Evolutionary conservation across 2,329 filamentous ascomycete genomes (phyloP).

Genomic region (Colletotrichum sp.): DNA sequence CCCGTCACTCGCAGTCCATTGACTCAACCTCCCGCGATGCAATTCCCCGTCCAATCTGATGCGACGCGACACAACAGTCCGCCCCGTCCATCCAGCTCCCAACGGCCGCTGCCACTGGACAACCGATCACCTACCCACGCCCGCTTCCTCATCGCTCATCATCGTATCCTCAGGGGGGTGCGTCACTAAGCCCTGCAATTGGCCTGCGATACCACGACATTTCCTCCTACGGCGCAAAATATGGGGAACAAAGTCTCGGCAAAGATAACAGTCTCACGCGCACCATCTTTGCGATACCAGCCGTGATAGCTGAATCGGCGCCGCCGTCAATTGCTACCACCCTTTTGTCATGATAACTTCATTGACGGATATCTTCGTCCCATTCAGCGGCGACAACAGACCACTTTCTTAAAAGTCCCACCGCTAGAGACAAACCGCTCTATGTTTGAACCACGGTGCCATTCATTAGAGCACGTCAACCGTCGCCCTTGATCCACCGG

Average conservation of each 20-base stretch:
- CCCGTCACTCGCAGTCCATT: not conserved
- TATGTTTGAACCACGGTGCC: not conserved
- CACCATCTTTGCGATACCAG: not conserved
- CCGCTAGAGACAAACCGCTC: not conserved
- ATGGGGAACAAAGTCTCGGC: constrained; percentile 18
- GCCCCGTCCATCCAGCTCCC: not conserved
- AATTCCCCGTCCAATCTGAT: not conserved
- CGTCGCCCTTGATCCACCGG: not conserved
- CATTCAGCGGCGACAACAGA: not conserved
- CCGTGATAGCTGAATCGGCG: not conserved
- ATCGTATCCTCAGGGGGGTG: not conserved
- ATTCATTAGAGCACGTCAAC: not conserved
- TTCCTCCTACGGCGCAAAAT: not conserved
- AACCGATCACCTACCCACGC: not conserved
- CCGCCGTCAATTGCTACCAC: not conserved
- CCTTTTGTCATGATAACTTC: not conserved
- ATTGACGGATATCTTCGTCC: not conserved
- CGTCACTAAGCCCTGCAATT: constrained; percentile 1
- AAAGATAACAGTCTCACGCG: constrained; percentile 15
- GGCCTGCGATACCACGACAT: constrained; percentile 1
- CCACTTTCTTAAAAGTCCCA: not conserved
- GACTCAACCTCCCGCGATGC: not conserved
- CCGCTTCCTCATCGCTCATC: not conserved
- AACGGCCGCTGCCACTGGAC: not conserved
- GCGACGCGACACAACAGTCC: not conserved